These are phyloP conservation scores for Ilyonectria destructans DNA, from an alignment of 2,329 filamentous ascomycete species.

Conservation along the genomic window DNA sequence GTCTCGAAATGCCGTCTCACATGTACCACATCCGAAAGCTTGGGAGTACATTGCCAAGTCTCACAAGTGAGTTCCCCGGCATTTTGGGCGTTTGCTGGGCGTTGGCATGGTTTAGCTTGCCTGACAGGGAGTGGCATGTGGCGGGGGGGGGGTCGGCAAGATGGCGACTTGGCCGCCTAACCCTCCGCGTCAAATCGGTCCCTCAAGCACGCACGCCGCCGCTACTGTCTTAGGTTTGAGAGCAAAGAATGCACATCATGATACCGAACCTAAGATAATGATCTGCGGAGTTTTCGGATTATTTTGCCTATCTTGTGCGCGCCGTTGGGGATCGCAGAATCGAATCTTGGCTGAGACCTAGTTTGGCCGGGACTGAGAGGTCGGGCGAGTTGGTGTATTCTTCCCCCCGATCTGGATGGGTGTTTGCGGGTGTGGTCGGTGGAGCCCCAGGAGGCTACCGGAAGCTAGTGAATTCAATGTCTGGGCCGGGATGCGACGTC, in stretches of 20 bases:
- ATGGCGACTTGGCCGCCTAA: neutral
- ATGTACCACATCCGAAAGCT: neutral
- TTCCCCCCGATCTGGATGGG: slow-evolving; percentile 30
- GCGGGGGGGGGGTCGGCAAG: neutral
- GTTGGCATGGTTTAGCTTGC: slow-evolving; percentile 1
- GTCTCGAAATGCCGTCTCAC: slow-evolving; percentile 4
- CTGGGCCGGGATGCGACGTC: slow-evolving; percentile 25
- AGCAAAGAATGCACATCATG: no score
- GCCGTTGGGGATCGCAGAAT: neutral
- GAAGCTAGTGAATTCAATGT: slow-evolving; percentile 37
- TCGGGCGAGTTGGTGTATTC: neutral
- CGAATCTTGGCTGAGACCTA: neutral
- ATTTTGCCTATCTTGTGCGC: neutral
- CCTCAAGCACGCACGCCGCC: neutral
- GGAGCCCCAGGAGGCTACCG: slow-evolving; percentile 31
- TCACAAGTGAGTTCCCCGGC: neutral
- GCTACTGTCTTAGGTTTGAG: neutral
- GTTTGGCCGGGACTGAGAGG: neutral
- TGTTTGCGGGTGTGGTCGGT: slow-evolving; percentile 35
- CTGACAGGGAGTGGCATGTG: neutral
- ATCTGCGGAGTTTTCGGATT: neutral
- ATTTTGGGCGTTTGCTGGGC: neutral
- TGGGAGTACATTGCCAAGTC: neutral
- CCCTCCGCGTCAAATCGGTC: neutral
- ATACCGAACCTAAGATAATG: no score